Base-by-base conservation (phyloP, 1,284 basidiomycete species). In the Lentinula novae-zelandiae region DNA sequence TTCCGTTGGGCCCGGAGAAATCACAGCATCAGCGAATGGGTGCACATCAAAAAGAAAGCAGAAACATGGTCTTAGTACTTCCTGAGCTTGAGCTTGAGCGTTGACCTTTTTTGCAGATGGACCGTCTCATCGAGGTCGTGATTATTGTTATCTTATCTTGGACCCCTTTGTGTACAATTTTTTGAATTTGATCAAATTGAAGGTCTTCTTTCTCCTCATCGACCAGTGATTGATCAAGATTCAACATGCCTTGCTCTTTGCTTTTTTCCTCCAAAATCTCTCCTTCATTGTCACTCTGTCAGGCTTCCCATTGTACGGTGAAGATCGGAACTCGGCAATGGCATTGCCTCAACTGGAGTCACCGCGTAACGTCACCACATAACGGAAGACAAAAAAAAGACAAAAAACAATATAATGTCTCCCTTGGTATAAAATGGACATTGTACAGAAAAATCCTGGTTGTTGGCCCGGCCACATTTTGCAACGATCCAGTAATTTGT, bases 291-390 rank as follows among this genome's bases (percentile, higher is more conserved):
- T 22, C 15, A n/a, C n/a, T 42, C 5, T 42, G 40, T 42, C 40
- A 42, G 15, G 44, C 20, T 22, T 20, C 12, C 17, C n/a, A 20
- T 20, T 46, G 44, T 46, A 46, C n/a, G 17, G 8, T n/a, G 44
- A 22, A 46, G 20, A 46, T 39, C 52, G 52, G 52, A 53, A 53
- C 52, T 36, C 34, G 52, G 52, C 31, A 51, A 31, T n/a, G 6
- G 50, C 50, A 53, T 53, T 38, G 52, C 51, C 51, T 7, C 20
- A 12, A 53, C 36, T 34, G 52, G 38, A 42, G 36, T 42, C 36
- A 54, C 53, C 53, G 38, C 36, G 39, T 54, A 54, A 54, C 53
- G 53, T 39, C 38, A 54, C 22, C 5, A 20, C n/a, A 38, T 54
- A 39, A 54, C 53, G 53, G 17, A 27, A 40, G 22, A 39, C 20